phyloP scores from a whole-genome alignment of 441 rosid genomes.

The Eutrema salsugineum region DNA sequence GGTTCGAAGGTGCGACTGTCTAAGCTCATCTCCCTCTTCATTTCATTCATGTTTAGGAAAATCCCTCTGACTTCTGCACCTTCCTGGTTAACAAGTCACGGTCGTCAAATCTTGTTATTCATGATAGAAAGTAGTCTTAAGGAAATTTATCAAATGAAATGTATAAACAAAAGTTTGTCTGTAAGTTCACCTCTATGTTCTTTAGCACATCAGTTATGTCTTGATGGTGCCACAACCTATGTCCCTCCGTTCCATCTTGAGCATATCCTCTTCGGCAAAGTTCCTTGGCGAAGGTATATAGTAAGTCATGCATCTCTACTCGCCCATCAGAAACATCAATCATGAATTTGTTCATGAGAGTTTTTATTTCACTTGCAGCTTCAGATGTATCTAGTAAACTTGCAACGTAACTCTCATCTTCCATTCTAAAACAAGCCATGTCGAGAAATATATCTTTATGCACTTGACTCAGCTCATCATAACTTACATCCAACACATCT shows the following conservation, averaged over 20 bases:
- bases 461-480: background rate
- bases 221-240: background rate
- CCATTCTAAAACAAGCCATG: slow-evolving; percentile 21
- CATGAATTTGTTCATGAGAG: background rate
- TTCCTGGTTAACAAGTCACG: background rate
- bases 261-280: background rate
- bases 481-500: slow-evolving; percentile 7
- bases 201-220: background rate
- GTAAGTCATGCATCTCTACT: background rate
- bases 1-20: background rate
- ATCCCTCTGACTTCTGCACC: background rate
- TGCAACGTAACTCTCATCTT: background rate
- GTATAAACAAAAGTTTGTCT: too few relatives aligned
- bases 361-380: background rate
- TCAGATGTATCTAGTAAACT: slow-evolving; percentile 6
- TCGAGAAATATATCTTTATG: slow-evolving; percentile 10
- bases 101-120: background rate
- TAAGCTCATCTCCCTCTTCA: background rate
- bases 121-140: too few relatives aligned
- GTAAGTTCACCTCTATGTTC: background rate
- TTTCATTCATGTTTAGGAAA: background rate
- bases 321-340: background rate
- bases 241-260: background rate
- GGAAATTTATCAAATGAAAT: too few relatives aligned
- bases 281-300: background rate